Evolutionary conservation across 345 rosid species (phyloP).

Genomic region (Kernera saxatilis): DNA sequence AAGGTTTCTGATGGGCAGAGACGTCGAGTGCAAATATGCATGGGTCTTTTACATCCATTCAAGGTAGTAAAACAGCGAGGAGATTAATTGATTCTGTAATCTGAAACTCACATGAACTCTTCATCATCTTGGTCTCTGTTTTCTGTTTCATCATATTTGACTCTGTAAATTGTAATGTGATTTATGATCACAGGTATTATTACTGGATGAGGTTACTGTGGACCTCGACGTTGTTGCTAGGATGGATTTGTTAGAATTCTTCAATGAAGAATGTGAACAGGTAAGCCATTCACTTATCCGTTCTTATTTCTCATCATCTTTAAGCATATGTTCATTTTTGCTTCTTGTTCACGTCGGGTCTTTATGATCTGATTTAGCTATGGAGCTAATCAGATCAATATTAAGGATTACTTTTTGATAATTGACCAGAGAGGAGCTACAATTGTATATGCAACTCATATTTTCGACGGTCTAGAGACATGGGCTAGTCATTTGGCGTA

Average conservation of each 20-base stretch:
- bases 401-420: background rate
- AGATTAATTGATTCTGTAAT: background rate
- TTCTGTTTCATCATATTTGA: background rate
- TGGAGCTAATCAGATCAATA: background rate
- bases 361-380: background rate
- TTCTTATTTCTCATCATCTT: background rate
- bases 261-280: constrained; percentile 86
- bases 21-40: constrained; percentile 93
- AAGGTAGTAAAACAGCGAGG: constrained; percentile 36
- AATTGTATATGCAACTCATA: constrained; percentile 88
- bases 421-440: constrained; percentile 76
- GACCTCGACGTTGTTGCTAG: constrained; percentile 95
- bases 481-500: constrained; percentile 96
- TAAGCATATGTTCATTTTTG: background rate
- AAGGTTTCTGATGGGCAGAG: constrained; percentile 98
- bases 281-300: constrained; percentile 26
- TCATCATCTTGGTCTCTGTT: background rate
- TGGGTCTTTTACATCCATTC: constrained; percentile 96
- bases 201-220: constrained; percentile 93
- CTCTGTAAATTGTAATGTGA: background rate
- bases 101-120: background rate
- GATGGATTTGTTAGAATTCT: constrained; percentile 86
- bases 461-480: constrained; percentile 86
- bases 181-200: constrained; percentile 53
- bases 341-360: background rate